Base-by-base conservation (phyloP, 129 eudicot genomes). In the Gnaphalium uliginosum region DNA sequence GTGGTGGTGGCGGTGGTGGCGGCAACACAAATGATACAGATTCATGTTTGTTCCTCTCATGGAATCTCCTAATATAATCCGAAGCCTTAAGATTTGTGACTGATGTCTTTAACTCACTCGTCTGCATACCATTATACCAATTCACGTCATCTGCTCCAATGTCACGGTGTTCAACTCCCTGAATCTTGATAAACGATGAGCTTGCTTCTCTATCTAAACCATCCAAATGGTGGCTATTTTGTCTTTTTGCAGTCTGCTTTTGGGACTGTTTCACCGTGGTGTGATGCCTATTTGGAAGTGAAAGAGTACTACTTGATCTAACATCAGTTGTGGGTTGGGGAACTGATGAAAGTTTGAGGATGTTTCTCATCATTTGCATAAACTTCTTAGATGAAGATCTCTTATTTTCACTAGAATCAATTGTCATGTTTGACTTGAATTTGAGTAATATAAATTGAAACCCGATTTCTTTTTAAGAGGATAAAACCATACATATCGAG, bases 51-150 rank as follows among this genome's bases (percentile, higher is more conserved):
- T 79, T 79, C 68, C 74, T 67, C 73, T 79, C 83, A 73, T 79
- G 74, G 62, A 79, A 79, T 74, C 74, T 73, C 74, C 26, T 37
- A 54, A 73, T 79, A 59, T 79, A 79, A 79, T 73, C 83, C 5
- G 78, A 72, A 66, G 26, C 79, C 63, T 10, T 56, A 65, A 79
- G 79, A 79, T 79, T 39, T 39, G 78, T 66, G 26, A 73, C 74
- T 4, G 83, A 54, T 9, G 17, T 26, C 7, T 39, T 29, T 21
- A 79, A 37, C 63, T 66, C 26, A 19, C 76, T 30, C 8, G 25
- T 41, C 21, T n/a, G 69, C 48, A 21, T 23, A 25, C 21, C 5
- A 6, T 18, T 30, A 6, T 48, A 50, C 25, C 15, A 23, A 25
- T 56, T 70, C 43, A 17, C 29, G 6, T 66, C 80, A 67, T 78